Evolutionary conservation across 2,329 filamentous ascomycete species (phyloP), one percentile per base, ranked within the genome.

Genomic region (Colletotrichum sp.): DNA sequence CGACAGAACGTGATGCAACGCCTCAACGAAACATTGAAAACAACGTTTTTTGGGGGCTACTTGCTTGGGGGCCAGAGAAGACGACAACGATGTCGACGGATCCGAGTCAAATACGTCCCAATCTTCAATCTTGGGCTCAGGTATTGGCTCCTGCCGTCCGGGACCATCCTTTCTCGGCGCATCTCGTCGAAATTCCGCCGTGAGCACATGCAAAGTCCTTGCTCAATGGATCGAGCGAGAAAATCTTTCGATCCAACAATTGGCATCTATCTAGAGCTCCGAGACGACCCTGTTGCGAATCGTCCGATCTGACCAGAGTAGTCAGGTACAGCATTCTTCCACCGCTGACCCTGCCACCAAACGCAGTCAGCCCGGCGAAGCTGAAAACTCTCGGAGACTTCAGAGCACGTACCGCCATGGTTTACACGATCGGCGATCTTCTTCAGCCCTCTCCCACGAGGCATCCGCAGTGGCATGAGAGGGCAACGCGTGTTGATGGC

Each of bases 151-250:
- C 54, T 36, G 55, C 29, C 36, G 12, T 54, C 70, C 29, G 34
- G 67, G 71, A n/a, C 43, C 47, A 66, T 71, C 62, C 61, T 27
- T 55, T 57, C 61, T 70, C 70, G 58, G 58, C 70, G 47, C 15
- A 29, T 64, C 34, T 72, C 6, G 5, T 31, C n/a, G 21, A n/a
- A 43, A 59, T 69, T 57, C 36, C 64, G 59, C 66, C 66, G 54
- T 33, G 21, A 15, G 27, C 31, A 16, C 67, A 70, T 55, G 71
- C 71, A 73, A 13, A 27, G 38, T 61, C 67, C 71, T 38, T 66
- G 67, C 24, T 66, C 33, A 5, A 16, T 33, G 21, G 36, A 16
- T 13, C 27, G 11, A 57, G 27, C 47, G 11, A 68, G 43, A 51
- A 68, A 70, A 57, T 34, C 33, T 57, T 36, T 31, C 16, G 34